phyloP scores from a whole-genome alignment of 257 asterid species.

The Handroanthus guayacan region DNA sequence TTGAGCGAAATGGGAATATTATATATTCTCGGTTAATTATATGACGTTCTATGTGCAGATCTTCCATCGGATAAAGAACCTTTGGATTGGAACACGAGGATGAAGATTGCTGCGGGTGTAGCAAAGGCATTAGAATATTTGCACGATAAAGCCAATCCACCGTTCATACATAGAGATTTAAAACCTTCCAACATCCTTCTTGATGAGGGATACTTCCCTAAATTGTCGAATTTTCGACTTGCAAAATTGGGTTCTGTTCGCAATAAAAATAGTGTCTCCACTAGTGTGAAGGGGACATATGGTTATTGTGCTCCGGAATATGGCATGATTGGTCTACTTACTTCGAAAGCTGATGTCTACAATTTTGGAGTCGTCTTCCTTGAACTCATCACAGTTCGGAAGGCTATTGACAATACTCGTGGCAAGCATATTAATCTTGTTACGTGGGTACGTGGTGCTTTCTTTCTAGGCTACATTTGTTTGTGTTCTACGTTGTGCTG shows the following conservation, averaged over 20 bases:
- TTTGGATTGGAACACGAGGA: slow-evolving; percentile 81
- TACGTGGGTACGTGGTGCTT: slow-evolving; percentile 59
- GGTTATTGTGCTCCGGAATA: slow-evolving; percentile 90
- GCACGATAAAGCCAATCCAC: slow-evolving; percentile 80
- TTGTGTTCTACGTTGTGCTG: slow-evolving; percentile 9
- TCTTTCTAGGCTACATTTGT: neutral
- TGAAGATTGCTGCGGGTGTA: slow-evolving; percentile 83
- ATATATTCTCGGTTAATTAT: no score
- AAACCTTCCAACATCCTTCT: slow-evolving; percentile 74
- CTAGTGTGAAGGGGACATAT: slow-evolving; percentile 82
- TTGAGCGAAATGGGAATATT: no score
- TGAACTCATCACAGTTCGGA: slow-evolving; percentile 78
- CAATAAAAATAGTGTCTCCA: slow-evolving; percentile 65
- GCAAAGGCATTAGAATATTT: slow-evolving; percentile 81
- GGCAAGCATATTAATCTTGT: slow-evolving; percentile 80
- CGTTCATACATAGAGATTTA: slow-evolving; percentile 72
- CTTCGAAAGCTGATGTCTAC: slow-evolving; percentile 73
- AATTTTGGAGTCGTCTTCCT: slow-evolving; percentile 84
- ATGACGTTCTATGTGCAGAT: no score
- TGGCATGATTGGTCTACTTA: slow-evolving; percentile 77
- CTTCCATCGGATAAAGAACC: slow-evolving; percentile 49
- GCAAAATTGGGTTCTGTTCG: slow-evolving; percentile 28
- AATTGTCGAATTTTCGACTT: slow-evolving; percentile 75
- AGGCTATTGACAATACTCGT: slow-evolving; percentile 67
- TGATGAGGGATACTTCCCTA: slow-evolving; percentile 62